Percentiles rank a stretch among this genome's conserved stretches.
Conservation (phyloP, 768 basidiomycete species). For the Phanerochaete sordida region DNA sequence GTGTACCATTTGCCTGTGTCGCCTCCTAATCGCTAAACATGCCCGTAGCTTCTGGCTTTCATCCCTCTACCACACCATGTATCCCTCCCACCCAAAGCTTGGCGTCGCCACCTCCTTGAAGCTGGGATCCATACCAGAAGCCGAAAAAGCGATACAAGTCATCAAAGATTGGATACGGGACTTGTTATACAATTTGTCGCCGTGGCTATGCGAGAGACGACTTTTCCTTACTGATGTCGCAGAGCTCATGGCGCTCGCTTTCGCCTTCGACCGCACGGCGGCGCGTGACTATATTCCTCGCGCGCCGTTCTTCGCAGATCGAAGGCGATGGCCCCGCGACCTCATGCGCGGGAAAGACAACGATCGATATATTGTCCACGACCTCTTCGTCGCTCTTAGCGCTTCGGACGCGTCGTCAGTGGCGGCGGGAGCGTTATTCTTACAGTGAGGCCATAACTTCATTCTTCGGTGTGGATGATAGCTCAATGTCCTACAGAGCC, state of each 20-base stretch:
- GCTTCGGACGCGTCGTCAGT: slow-evolving; percentile 1
- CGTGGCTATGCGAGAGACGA: slow-evolving; percentile 7
- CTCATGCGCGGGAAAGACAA: slow-evolving; percentile 16
- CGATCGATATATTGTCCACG: slow-evolving; percentile 27
- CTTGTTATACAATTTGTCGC: slow-evolving; percentile 32
- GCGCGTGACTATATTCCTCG: slow-evolving; percentile 34
- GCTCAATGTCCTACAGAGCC: no score
- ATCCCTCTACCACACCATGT: slow-evolving; percentile 22
- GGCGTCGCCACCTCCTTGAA: slow-evolving; percentile 40
- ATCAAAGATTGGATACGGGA: slow-evolving; percentile 45
- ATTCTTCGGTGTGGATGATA: no score
- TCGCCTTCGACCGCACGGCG: slow-evolving; percentile 34
- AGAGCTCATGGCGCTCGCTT: slow-evolving; percentile 34
- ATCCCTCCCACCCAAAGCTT: slow-evolving; percentile 43
- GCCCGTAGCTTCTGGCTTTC: slow-evolving; percentile 3
- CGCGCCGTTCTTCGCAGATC: slow-evolving; percentile 24
- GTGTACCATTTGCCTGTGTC: background rate
- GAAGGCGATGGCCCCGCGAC: background rate
- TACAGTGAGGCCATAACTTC: no score
- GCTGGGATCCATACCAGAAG: slow-evolving; percentile 35
- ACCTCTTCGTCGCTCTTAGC: slow-evolving; percentile 18
- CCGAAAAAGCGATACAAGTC: slow-evolving; percentile 30
- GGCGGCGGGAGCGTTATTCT: slow-evolving; percentile 34
- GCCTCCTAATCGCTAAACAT: background rate
- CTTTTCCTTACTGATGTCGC: slow-evolving; percentile 39